Evolutionary conservation across 2,329 filamentous ascomycete genomes (phyloP).

Genomic region (Amylocarpus encephaloides): DNA sequence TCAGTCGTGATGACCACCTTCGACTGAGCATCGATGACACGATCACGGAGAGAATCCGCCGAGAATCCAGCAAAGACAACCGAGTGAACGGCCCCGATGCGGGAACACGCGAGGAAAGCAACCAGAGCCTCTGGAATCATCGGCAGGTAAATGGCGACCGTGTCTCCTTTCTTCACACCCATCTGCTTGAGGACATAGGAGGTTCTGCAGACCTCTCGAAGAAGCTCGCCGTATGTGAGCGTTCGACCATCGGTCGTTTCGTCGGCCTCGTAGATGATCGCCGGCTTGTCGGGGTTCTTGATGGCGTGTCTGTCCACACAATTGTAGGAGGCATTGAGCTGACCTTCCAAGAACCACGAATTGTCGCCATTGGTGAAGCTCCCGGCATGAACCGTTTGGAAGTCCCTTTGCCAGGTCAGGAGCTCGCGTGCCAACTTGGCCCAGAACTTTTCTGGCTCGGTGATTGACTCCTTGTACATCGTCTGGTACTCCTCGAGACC

Average conservation of each 20-base stretch:
- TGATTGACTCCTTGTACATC: conserved; percentile 79
- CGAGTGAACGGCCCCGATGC: conserved; percentile 94
- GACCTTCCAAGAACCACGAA: conserved; percentile 92
- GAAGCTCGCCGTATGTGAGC: conserved; percentile 87
- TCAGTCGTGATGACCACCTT: conserved; percentile 96
- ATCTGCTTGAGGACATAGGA: conserved; percentile 88
- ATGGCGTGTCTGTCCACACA: conserved; percentile 95
- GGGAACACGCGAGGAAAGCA: conserved; percentile 81
- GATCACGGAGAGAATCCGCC: conserved; percentile 89
- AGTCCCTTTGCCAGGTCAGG: conserved; percentile 84
- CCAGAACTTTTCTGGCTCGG: conserved; percentile 87
- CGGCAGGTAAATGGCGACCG: conserved; percentile 92
- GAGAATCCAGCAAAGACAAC: conserved; percentile 98
- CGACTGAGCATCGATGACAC: conserved; percentile 82
- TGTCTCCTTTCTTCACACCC: conserved; percentile 95
- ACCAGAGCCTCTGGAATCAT: conserved; percentile 97
- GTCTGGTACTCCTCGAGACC: conserved; percentile 61
- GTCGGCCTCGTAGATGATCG: conserved; percentile 98
- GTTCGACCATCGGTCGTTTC: conserved; percentile 80
- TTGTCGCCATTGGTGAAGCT: conserved; percentile 73
- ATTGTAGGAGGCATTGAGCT: conserved; percentile 94
- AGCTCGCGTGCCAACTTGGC: conserved; percentile 77
- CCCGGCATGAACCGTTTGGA: conserved; percentile 79
- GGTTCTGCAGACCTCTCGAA: conserved; percentile 82
- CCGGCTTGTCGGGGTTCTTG: conserved; percentile 84